Evolutionary conservation across 352 stramenopile genomes (phyloP), one percentile per base, ranked within the genome.

Genomic region (Globisporangium paddicum): DNA sequence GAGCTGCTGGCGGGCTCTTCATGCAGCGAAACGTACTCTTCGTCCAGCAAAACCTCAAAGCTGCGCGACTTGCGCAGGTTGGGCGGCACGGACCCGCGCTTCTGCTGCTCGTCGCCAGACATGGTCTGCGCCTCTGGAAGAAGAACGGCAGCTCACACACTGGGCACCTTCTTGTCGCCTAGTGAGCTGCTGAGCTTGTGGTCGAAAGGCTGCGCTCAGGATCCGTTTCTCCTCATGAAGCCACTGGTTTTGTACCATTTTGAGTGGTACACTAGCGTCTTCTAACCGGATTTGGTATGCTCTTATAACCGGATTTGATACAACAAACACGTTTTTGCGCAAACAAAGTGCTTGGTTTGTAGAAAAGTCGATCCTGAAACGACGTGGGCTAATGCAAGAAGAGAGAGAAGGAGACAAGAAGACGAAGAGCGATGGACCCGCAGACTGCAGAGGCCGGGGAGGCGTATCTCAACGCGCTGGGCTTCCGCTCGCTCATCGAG

Each of bases 401-500:
- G 28, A 32, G 28, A 32, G 3, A 32, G 28, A 32, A 32, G 6
- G 3, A 5, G 14, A 62, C 5, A 37, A n/a, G 3, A 30, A 37
- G 6, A 40, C 16, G 37, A 8, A 14, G 45, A 3, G 40, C 25
- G 37, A 84, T 91, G 82, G 78, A 91, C 49, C 69, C 75, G 42
- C 82, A 92, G 68, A 92, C 79, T 11, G 82, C 82, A 11, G 86
- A 93, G 59, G 81, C 81, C 9, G 83, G 83, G 0, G 86, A 93
- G 64, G 74, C 82, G 49, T 97, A 97, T 63, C 77, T 97, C 62
- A 90, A 91, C 53, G 73, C 71, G 16, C 89, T 95, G 60, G 87
- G 89, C 55, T 97, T 96, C 61, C 89, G 89, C 49, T 93, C 86
- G 46, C 75, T 97, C 44, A 91, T 96, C 60, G 89, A 97, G 69